Percentiles rank a stretch among this genome's conserved stretches.
Evolutionary conservation across 495 filamentous ascomycete genomes (phyloP).

Genomic region (Aspergillus biplanus): DNA sequence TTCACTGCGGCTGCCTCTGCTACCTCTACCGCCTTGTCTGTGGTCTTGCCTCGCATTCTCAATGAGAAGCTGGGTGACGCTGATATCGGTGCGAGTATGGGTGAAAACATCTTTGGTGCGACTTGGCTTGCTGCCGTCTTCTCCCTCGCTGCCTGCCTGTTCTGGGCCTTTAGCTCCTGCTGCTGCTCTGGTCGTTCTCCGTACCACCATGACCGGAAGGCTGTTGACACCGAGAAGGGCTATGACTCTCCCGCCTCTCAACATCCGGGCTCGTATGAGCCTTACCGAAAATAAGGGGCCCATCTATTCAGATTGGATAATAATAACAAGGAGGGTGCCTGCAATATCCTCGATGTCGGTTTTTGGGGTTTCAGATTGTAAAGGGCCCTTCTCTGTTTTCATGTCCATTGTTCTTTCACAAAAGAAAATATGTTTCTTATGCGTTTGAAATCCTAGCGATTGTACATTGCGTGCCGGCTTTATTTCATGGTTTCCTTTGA

Average conservation of each 20-base stretch:
- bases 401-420: neutral
- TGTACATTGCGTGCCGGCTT: neutral
- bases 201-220: constrained; percentile 40
- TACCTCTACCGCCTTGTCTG: constrained; percentile 63
- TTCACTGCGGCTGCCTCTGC: constrained; percentile 60
- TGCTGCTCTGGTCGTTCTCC: constrained; percentile 73
- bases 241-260: constrained; percentile 40
- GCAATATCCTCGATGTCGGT: too few species aligned
- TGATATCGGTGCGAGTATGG: constrained; percentile 63
- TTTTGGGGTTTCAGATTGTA: too few species aligned
- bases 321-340: too few species aligned
- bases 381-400: neutral
- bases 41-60: constrained; percentile 61
- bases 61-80: constrained; percentile 66
- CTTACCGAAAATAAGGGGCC: constrained; percentile 44
- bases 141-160: constrained; percentile 69
- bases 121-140: constrained; percentile 83
- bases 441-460: neutral
- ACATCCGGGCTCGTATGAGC: constrained; percentile 45
- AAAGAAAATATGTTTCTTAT: neutral
- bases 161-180: constrained; percentile 91
- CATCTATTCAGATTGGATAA: too few species aligned
- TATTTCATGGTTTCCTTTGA: constrained; percentile 18
- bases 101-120: constrained; percentile 66
- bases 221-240: constrained; percentile 50